phyloP scores from a whole-genome alignment of 1,284 basidiomycete genomes.

The Chiua sp. region DNA sequence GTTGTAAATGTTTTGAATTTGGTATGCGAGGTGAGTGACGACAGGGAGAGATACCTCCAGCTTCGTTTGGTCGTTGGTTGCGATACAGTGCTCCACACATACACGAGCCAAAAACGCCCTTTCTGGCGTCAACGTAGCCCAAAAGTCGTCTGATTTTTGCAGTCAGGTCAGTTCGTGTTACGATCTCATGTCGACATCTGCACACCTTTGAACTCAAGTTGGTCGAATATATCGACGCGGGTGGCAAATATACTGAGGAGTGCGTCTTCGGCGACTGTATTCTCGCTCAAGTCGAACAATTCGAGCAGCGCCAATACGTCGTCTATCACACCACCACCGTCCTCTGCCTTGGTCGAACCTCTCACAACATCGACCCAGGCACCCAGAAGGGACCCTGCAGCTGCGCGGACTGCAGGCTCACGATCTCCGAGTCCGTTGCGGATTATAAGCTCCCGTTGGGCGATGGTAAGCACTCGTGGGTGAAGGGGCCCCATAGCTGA shows the following conservation, averaged over 20 bases:
- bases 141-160: slow-evolving; percentile 67
- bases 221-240: slow-evolving; percentile 63
- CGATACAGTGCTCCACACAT: slow-evolving; percentile 82
- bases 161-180: neutral
- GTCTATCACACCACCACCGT: slow-evolving; percentile 49
- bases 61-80: slow-evolving; percentile 65
- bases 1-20: slow-evolving; percentile 84
- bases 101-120: slow-evolving; percentile 85
- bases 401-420: slow-evolving; percentile 81
- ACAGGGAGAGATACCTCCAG: slow-evolving; percentile 86
- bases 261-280: slow-evolving; percentile 71
- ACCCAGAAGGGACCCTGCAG: slow-evolving; percentile 77
- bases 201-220: slow-evolving; percentile 76
- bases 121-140: slow-evolving; percentile 80
- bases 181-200: slow-evolving; percentile 13
- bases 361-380: slow-evolving; percentile 78
- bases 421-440: slow-evolving; percentile 89
- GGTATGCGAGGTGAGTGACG: slow-evolving; percentile 89
- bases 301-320: slow-evolving; percentile 63
- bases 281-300: slow-evolving; percentile 67
- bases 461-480: slow-evolving; percentile 72
- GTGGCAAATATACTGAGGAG: slow-evolving; percentile 68
- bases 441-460: slow-evolving; percentile 81
- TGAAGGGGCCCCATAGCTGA: slow-evolving; percentile 60
- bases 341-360: slow-evolving; percentile 46